A percentile compares a stretch with the other conserved stretches of the same genome.
Evolutionary conservation across 306 rosid species (phyloP).

Genomic region (Quillaja saponaria): DNA sequence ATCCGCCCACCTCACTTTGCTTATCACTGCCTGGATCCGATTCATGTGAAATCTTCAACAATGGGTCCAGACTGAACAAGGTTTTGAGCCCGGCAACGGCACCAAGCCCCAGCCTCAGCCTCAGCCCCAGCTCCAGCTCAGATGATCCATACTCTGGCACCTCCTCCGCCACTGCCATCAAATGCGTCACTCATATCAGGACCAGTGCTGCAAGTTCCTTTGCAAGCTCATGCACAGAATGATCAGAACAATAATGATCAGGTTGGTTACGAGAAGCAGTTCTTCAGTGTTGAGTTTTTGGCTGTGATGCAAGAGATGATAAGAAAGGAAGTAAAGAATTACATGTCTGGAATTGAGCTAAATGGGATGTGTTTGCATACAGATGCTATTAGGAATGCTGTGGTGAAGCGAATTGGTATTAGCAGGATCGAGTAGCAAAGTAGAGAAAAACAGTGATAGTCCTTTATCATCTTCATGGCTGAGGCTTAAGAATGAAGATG

Average conservation of each 20-base stretch:
- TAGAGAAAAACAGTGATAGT: background rate
- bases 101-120: background rate
- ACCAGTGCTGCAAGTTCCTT: background rate
- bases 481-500: no score
- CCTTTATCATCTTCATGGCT: background rate
- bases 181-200: background rate
- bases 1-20: constrained; percentile 67
- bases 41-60: constrained; percentile 25
- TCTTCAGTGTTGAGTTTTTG: constrained; percentile 62
- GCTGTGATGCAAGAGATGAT: constrained; percentile 80
- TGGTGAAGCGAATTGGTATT: constrained; percentile 58
- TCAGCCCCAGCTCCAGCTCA: background rate
- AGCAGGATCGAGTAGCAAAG: constrained; percentile 50
- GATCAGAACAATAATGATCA: background rate
- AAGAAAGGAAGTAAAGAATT: constrained; percentile 67
- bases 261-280: constrained; percentile 44
- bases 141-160: no score
- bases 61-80: constrained; percentile 13
- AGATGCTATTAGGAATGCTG: constrained; percentile 58
- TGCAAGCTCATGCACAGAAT: background rate
- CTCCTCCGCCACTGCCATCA: no score
- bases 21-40: constrained; percentile 70
- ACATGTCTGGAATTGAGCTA: constrained; percentile 72
- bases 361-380: constrained; percentile 57
- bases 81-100: background rate